phyloP scores from a whole-genome alignment of 306 rosid species.

The Ochetophila trinervis region DNA sequence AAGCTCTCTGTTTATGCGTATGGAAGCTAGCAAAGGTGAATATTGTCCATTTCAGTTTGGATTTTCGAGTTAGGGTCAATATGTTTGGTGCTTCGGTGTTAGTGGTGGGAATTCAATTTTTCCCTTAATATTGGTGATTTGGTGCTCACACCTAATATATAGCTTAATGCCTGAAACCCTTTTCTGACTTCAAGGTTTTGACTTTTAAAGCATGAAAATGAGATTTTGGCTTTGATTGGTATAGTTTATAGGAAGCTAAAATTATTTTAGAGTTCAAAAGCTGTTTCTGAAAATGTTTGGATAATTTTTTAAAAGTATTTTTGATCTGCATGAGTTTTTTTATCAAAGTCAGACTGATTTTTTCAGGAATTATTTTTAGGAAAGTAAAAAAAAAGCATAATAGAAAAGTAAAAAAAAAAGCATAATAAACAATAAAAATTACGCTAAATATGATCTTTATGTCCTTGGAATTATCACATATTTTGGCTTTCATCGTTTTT shows the following conservation, averaged over 20 bases:
- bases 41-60: conserved; percentile 6
- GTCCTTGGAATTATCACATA: conserved; percentile 14
- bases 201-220: conserved; percentile 23
- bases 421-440: too few relatives aligned
- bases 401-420: too few relatives aligned
- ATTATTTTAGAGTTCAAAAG: too few relatives aligned
- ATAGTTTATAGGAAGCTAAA: too few relatives aligned
- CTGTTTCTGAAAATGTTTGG: too few relatives aligned
- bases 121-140: conserved; percentile 24
- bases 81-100: conserved; percentile 24
- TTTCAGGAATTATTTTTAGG: too few relatives aligned
- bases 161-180: background rate
- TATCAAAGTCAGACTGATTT: too few relatives aligned
- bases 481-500: conserved; percentile 19
- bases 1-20: conserved; percentile 10
- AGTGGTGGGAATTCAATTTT: conserved; percentile 7
- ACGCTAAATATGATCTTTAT: too few relatives aligned
- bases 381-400: too few relatives aligned
- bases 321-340: too few relatives aligned
- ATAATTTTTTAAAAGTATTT: too few relatives aligned
- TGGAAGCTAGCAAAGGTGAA: background rate
- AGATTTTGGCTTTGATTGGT: too few relatives aligned
- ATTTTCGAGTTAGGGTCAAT: conserved; percentile 26
- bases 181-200: conserved; percentile 19
- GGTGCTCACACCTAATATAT: conserved; percentile 16